phyloP scores from a whole-genome alignment of 2,329 filamentous ascomycete genomes.

The Arthrobotrys entomopaga region DNA sequence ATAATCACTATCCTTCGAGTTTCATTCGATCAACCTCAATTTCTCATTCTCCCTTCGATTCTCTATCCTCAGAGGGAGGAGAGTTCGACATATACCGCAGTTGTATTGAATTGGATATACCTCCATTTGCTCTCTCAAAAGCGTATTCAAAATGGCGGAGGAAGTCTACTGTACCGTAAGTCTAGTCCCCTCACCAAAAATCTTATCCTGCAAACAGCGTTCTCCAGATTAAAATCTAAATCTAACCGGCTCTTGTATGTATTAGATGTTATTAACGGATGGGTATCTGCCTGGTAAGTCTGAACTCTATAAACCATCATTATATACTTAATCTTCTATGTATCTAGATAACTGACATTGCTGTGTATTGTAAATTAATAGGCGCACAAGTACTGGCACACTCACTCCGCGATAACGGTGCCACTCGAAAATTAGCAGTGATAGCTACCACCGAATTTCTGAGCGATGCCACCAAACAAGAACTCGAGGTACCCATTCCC shows the following conservation, averaged over 20 bases:
- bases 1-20: too few relatives aligned
- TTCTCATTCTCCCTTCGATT: too few relatives aligned
- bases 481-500: slow-evolving; percentile 83
- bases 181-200: slow-evolving; percentile 18
- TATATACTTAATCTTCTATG: too few relatives aligned
- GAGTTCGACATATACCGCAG: too few relatives aligned
- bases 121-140: neutral
- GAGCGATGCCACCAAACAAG: slow-evolving; percentile 76
- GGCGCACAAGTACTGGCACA: slow-evolving; percentile 93
- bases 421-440: slow-evolving; percentile 83
- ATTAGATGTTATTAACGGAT: slow-evolving; percentile 91
- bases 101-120: neutral
- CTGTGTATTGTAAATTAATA: too few relatives aligned
- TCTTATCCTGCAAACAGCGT: neutral
- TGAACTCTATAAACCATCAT: too few relatives aligned
- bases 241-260: slow-evolving; percentile 12
- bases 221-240: neutral
- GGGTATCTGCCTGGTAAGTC: slow-evolving; percentile 93
- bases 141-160: slow-evolving; percentile 32
- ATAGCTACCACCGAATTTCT: slow-evolving; percentile 84
- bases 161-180: slow-evolving; percentile 59
- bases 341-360: too few relatives aligned
- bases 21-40: too few relatives aligned
- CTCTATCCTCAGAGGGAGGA: too few relatives aligned
- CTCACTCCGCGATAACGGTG: slow-evolving; percentile 89